Evolutionary conservation across 2,329 filamentous ascomycete genomes (phyloP), one percentile per base, ranked within the genome.

Genomic region (Alternaria ethzedia): DNA sequence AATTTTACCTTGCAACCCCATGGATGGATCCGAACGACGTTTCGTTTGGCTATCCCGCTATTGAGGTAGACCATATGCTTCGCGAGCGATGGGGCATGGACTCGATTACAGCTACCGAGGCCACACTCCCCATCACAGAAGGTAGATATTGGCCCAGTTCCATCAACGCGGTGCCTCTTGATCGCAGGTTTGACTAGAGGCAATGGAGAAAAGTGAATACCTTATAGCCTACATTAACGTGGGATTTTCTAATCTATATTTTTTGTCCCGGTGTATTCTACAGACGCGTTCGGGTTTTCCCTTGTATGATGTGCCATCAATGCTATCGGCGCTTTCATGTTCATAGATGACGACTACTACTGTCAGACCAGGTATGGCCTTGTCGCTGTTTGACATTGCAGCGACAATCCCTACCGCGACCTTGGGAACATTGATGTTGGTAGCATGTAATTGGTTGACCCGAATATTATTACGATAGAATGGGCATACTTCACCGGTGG

Each of bases 41-140:
- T 3, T 13, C 17, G 4, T 8, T 30, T 11, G 54, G 59, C 23
- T 30, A 59, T 17, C 11, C 6, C 13, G 17, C 11, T 9, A 1
- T 20, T 13, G 60, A 68, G 5, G 1, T 57, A 20, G 28, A 21
- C 10, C 15, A 20, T 1, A 32, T 64, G 7, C 51, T 68, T n/a
- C 21, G 26, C 10, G 61, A 68, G 49, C 58, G 66, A 60, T 68
- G 66, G 66, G 66, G 66, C 8, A 55, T 68, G n/a, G 17, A 30
- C 2, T 45, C 57, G 9, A 30, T 23, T 15, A 23, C 51, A 0
- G 63, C 62, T 21, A 61, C 25, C 7, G 28, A 7, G 46, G 41
- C 59, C 17, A 67, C 20, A 10, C 15, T 23, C 3, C 51, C 60
- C 6, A 17, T 67, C 17, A 54, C 12, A 11, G 54, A 62, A 30